These are phyloP conservation scores for Sphenostylis stenocarpa DNA, from an alignment of 306 rosid genomes.

Conservation along the genomic window DNA sequence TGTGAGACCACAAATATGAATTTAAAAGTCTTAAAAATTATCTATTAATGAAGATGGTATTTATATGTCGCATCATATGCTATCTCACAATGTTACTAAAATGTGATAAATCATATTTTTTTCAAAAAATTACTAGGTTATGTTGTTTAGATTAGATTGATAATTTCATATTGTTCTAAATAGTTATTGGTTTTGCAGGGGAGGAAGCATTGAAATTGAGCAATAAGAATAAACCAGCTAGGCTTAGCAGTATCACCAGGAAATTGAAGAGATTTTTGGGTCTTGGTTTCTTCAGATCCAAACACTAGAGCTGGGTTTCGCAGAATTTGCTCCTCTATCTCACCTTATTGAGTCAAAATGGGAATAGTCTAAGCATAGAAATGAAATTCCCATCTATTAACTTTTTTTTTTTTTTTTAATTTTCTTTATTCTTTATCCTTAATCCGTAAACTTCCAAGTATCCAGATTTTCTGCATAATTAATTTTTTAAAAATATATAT, in stretches of 20 bases:
- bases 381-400: background rate
- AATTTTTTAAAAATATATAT: too few relatives aligned
- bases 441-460: too few relatives aligned
- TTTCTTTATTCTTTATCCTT: background rate
- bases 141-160: background rate
- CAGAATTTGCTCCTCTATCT: background rate
- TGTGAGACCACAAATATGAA: too few relatives aligned
- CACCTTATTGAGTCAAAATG: background rate
- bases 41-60: too few relatives aligned
- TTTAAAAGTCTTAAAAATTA: too few relatives aligned
- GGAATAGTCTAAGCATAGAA: background rate
- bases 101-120: too few relatives aligned
- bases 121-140: too few relatives aligned
- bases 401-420: background rate
- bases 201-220: background rate
- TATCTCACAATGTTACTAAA: too few relatives aligned
- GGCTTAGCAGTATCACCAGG: background rate
- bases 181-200: background rate
- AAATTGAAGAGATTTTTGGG: constrained; percentile 27
- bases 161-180: background rate
- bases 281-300: constrained; percentile 30
- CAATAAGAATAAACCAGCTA: background rate
- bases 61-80: too few relatives aligned
- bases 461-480: too few relatives aligned
- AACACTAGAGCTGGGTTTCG: constrained; percentile 17